These are phyloP conservation scores for Aspergillus diversus DNA, from an alignment of 495 filamentous ascomycete genomes.

Conservation along the genomic window DNA sequence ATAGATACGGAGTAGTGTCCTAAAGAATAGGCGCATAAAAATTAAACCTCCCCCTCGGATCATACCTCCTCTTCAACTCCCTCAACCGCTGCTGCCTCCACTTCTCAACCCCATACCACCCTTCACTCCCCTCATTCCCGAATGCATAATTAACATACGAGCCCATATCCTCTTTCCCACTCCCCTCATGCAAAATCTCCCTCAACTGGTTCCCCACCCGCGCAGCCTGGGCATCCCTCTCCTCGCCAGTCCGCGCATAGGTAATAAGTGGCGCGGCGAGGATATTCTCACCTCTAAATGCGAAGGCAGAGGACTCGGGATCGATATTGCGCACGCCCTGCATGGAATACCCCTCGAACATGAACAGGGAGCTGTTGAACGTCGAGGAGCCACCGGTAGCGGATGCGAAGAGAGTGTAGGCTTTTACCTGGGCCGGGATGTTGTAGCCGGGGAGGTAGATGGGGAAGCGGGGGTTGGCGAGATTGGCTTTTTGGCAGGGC, in stretches of 20 bases:
- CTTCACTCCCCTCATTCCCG: slow-evolving; percentile 50
- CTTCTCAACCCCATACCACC: slow-evolving; percentile 54
- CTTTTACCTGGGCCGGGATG: slow-evolving; percentile 41
- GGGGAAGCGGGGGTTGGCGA: slow-evolving; percentile 54
- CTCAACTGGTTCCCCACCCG: slow-evolving; percentile 47
- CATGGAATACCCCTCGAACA: slow-evolving; percentile 59
- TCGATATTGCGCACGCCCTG: slow-evolving; percentile 47
- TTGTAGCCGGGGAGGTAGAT: slow-evolving; percentile 51
- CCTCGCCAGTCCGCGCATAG: slow-evolving; percentile 35
- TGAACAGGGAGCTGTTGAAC: slow-evolving; percentile 48
- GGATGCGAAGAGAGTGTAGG: slow-evolving; percentile 44
- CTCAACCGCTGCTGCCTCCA: slow-evolving; percentile 50
- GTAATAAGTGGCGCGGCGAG: slow-evolving; percentile 48
- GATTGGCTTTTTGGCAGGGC: slow-evolving; percentile 50
- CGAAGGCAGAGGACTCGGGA: slow-evolving; percentile 43
- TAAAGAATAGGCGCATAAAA: slow-evolving; percentile 58
- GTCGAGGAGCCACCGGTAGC: slow-evolving; percentile 32
- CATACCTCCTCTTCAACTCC: slow-evolving; percentile 58
- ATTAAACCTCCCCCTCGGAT: slow-evolving; percentile 54
- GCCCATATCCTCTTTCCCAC: slow-evolving; percentile 38
- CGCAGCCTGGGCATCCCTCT: slow-evolving; percentile 34
- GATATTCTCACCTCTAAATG: slow-evolving; percentile 47
- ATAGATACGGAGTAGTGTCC: too few species aligned
- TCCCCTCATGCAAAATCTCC: slow-evolving; percentile 43
- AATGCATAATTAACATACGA: slow-evolving; percentile 66